Evolutionary conservation across 371 early-diverging fungal genomes (phyloP).

Genomic region (Mucor irregularis): DNA sequence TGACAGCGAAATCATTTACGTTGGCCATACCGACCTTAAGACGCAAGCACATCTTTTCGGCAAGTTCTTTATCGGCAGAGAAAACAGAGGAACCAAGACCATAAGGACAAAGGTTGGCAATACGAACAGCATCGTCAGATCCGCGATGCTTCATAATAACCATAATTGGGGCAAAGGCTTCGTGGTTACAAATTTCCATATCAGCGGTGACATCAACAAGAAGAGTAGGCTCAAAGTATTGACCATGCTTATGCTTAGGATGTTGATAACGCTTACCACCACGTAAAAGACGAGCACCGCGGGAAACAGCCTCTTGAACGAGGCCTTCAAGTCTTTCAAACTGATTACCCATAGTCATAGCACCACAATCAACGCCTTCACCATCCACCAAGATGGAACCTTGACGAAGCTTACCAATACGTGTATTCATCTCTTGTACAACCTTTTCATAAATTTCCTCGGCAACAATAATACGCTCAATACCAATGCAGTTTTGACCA

Average conservation of each 20-base stretch:
- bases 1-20: constrained; percentile 86
- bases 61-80: constrained; percentile 66
- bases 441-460: constrained; percentile 67
- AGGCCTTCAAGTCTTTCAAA: constrained; percentile 46
- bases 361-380: constrained; percentile 78
- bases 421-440: constrained; percentile 57
- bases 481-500: constrained; percentile 87
- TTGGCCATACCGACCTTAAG: constrained; percentile 83
- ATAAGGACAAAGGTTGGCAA: constrained; percentile 74
- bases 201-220: constrained; percentile 73
- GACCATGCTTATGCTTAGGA: constrained; percentile 69
- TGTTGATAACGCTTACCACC: constrained; percentile 73
- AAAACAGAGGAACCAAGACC: constrained; percentile 85
- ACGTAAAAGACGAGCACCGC: constrained; percentile 73
- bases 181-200: constrained; percentile 77
- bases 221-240: constrained; percentile 82
- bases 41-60: constrained; percentile 61
- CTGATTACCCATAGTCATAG: constrained; percentile 70
- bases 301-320: constrained; percentile 69
- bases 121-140: constrained; percentile 70
- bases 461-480: constrained; percentile 76
- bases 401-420: constrained; percentile 62
- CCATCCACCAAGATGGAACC: constrained; percentile 71
- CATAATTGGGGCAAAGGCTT: constrained; percentile 86
- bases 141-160: constrained; percentile 75